phyloP scores from a whole-genome alignment of 2,329 filamentous ascomycete genomes.

The Colletotrichum spinosum region DNA sequence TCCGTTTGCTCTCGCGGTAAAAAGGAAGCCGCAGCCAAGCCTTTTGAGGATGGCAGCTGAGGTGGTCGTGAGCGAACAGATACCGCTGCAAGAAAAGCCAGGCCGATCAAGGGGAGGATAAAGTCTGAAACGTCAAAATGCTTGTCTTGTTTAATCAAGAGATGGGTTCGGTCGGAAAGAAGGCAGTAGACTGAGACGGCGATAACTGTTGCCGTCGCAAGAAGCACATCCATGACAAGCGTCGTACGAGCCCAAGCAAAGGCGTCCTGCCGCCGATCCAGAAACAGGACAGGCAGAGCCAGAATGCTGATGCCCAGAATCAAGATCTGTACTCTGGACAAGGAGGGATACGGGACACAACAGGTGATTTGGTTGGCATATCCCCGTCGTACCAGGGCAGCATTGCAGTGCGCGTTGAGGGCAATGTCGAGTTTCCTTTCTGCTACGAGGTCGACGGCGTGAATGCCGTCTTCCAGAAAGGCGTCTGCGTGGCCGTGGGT shows the following conservation, averaged over 20 bases:
- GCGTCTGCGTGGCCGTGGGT: slow-evolving; percentile 56
- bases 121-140: slow-evolving; percentile 49
- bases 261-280: slow-evolving; percentile 26
- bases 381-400: slow-evolving; percentile 46
- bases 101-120: slow-evolving; percentile 39
- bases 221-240: slow-evolving; percentile 39
- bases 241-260: slow-evolving; percentile 43
- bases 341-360: slow-evolving; percentile 58
- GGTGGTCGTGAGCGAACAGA: slow-evolving; percentile 25
- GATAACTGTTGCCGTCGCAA: slow-evolving; percentile 43
- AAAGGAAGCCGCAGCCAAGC: slow-evolving; percentile 25
- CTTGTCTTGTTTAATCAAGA: slow-evolving; percentile 64
- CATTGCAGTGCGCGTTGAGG: slow-evolving; percentile 66
- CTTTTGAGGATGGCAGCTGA: neutral
- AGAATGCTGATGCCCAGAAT: slow-evolving; percentile 39
- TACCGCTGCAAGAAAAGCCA: slow-evolving; percentile 40
- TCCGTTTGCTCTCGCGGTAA: slow-evolving; percentile 68
- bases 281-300: slow-evolving; percentile 26
- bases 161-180: slow-evolving; percentile 64
- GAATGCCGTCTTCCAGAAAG: slow-evolving; percentile 58
- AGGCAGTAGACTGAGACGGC: slow-evolving; percentile 56
- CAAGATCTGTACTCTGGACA: slow-evolving; percentile 40
- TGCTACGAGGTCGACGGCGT: slow-evolving; percentile 56
- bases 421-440: slow-evolving; percentile 59
- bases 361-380: slow-evolving; percentile 63